Evolutionary conservation across 306 rosid species (phyloP).

Genomic region (barrel medic (Medicago truncatula)): DNA sequence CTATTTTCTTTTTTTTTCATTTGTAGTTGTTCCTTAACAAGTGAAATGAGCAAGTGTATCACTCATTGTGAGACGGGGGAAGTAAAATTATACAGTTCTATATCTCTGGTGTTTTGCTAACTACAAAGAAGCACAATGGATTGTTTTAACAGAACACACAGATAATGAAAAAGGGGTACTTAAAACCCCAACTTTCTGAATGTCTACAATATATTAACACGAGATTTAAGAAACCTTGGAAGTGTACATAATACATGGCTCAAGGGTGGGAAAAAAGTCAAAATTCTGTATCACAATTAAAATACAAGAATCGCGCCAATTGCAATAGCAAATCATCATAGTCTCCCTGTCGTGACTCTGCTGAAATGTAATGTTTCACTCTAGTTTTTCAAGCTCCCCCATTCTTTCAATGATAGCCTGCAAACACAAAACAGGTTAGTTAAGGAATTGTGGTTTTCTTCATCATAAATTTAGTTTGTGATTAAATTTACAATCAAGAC

Average conservation of each 20-base stretch:
- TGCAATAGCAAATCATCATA: conserved; percentile 25
- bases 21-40: background rate
- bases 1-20: background rate
- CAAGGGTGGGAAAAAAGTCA: conserved; percentile 23
- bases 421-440: conserved; percentile 28
- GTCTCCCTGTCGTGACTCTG: conserved; percentile 30
- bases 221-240: conserved; percentile 23
- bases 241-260: conserved; percentile 42
- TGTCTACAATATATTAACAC: conserved; percentile 45
- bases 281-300: conserved; percentile 44
- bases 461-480: background rate
- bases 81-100: conserved; percentile 4
- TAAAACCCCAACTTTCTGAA: conserved; percentile 18
- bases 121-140: background rate
- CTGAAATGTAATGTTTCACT: conserved; percentile 32
- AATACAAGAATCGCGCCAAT: conserved; percentile 39
- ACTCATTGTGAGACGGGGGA: background rate
- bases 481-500: conserved; percentile 2
- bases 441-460: conserved; percentile 7
- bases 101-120: conserved; percentile 6
- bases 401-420: conserved; percentile 66
- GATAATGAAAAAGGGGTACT: background rate
- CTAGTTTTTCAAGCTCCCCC: conserved; percentile 65
- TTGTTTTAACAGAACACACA: background rate
- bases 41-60: background rate